These are phyloP conservation scores for Pythium pectinolyticum DNA, from an alignment of 352 stramenopile genomes.

Conservation along the genomic window DNA sequence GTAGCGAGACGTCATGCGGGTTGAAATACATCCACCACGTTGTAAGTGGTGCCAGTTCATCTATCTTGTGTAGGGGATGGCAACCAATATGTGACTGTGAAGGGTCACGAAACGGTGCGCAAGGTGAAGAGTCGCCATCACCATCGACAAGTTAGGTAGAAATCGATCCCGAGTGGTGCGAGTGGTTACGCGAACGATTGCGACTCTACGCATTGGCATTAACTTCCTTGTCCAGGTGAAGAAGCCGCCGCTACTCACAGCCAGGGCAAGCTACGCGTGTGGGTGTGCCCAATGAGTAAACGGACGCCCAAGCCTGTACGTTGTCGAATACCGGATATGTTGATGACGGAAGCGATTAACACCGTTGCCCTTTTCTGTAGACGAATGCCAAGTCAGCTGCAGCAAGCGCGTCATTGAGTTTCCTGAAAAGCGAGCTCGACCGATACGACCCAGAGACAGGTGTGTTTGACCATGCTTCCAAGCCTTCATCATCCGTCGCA, in stretches of 20 bases:
- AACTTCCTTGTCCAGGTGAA: background rate
- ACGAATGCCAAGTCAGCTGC: conserved; percentile 13
- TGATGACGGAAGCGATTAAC: background rate
- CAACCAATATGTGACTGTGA: conserved; percentile 18
- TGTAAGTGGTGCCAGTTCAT: background rate
- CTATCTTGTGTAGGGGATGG: background rate
- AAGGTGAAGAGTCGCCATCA: conserved; percentile 16
- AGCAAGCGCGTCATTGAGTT: conserved; percentile 46
- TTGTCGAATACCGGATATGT: background rate
- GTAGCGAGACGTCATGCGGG: background rate
- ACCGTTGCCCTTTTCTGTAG: background rate
- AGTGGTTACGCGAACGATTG: background rate
- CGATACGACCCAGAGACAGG: conserved; percentile 53
- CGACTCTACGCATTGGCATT: background rate
- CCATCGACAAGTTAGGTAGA: background rate
- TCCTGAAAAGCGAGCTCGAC: conserved; percentile 59
- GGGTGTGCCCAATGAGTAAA: conserved; percentile 43
- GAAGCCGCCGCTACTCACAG: background rate
- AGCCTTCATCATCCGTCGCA: conserved; percentile 15
- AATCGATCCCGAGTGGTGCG: background rate
- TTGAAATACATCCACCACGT: conserved; percentile 11
- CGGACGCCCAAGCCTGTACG: conserved; percentile 48
- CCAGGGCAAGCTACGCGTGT: background rate
- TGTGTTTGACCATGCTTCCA: conserved; percentile 18
- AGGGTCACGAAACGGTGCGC: conserved; percentile 45